A percentile compares a stretch with the other conserved stretches of the same genome.
Conservation (phyloP, 2,329 filamentous ascomycete genomes). For the Tolypocladium capitatum region DNA sequence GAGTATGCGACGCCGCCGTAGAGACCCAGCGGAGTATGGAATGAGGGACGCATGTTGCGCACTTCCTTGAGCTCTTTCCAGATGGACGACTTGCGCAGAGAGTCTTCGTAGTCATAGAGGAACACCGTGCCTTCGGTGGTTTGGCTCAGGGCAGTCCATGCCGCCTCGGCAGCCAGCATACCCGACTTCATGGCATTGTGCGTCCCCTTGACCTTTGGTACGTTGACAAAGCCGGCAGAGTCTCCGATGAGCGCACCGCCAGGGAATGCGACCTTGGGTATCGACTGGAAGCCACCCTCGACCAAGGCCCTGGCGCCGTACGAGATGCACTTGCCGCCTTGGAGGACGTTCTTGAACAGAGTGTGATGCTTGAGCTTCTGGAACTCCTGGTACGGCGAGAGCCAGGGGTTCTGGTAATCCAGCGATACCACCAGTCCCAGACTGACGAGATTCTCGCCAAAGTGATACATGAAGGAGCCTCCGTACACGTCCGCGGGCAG, state of each 20-base stretch:
- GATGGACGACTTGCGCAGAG: constrained; percentile 72
- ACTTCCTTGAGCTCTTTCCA: constrained; percentile 93
- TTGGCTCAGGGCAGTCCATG: constrained; percentile 59
- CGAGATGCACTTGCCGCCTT: constrained; percentile 94
- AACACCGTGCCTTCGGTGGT: constrained; percentile 60
- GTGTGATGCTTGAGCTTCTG: constrained; percentile 98
- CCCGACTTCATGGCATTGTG: constrained; percentile 97
- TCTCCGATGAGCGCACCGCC: constrained; percentile 93
- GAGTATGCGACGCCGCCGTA: constrained; percentile 89
- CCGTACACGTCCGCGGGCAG: constrained; percentile 82
- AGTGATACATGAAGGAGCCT: constrained; percentile 99
- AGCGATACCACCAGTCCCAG: constrained; percentile 85
- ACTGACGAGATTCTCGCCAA: constrained; percentile 90
- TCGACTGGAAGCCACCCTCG: constrained; percentile 94
- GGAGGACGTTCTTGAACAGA: constrained; percentile 72
- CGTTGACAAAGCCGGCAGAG: constrained; percentile 90
- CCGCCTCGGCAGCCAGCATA: constrained; percentile 88
- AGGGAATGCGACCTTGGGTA: constrained; percentile 92
- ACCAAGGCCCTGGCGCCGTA: constrained; percentile 86
- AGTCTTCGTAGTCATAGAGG: constrained; percentile 86
- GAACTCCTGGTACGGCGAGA: constrained; percentile 91
- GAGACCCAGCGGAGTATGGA: constrained; percentile 75
- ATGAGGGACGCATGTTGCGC: constrained; percentile 93
- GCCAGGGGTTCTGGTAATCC: constrained; percentile 93
- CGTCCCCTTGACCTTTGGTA: constrained; percentile 96